Percentiles rank a stretch among this genome's conserved stretches.
Evolutionary conservation across 2,329 filamentous ascomycete species (phyloP).

Genomic region (Phyllosticta citrichinensis): DNA sequence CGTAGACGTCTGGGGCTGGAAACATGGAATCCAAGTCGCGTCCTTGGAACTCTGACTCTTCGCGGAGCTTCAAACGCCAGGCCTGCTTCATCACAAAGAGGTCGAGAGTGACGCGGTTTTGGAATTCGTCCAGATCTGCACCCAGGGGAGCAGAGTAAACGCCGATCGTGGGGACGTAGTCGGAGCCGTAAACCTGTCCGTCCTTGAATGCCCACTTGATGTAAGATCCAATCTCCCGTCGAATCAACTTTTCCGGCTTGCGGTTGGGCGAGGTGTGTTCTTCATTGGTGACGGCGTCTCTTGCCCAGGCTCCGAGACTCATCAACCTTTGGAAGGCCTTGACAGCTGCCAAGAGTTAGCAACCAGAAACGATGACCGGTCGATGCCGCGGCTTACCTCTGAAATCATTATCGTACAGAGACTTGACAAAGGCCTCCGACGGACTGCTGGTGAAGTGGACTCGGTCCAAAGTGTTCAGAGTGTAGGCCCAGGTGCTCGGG

Average conservation of each 20-base stretch:
- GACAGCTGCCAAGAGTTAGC: slow-evolving; percentile 29
- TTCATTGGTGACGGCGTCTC: slow-evolving; percentile 37
- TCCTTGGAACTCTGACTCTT: slow-evolving; percentile 2
- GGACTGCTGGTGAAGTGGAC: slow-evolving; percentile 39
- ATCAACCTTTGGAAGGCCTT: slow-evolving; percentile 42
- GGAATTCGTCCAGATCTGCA: slow-evolving; percentile 17
- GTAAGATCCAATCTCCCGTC: slow-evolving; percentile 36
- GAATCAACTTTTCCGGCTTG: slow-evolving; percentile 29
- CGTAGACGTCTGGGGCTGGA: slow-evolving; percentile 25
- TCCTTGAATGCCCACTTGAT: slow-evolving; percentile 46
- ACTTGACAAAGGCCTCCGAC: slow-evolving; percentile 37
- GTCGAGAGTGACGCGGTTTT: slow-evolving; percentile 31
- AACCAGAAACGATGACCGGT: background rate
- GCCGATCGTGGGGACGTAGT: slow-evolving; percentile 36
- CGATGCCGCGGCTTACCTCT: slow-evolving; percentile 28
- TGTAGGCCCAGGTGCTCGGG: slow-evolving; percentile 40
- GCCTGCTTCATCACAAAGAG: slow-evolving; percentile 33
- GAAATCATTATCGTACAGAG: slow-evolving; percentile 33
- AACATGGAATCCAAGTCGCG: slow-evolving; percentile 6
- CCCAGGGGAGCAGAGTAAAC: slow-evolving; percentile 32
- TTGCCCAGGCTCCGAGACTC: slow-evolving; percentile 39
- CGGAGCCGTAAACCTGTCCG: slow-evolving; percentile 29
- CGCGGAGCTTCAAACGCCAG: slow-evolving; percentile 31
- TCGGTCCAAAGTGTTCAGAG: slow-evolving; percentile 45
- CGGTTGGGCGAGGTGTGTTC: slow-evolving; percentile 20